A percentile compares a stretch with the other conserved stretches of the same genome.
Conservation (phyloP, 352 stramenopile genomes). For the Pythium aristosporum region DNA sequence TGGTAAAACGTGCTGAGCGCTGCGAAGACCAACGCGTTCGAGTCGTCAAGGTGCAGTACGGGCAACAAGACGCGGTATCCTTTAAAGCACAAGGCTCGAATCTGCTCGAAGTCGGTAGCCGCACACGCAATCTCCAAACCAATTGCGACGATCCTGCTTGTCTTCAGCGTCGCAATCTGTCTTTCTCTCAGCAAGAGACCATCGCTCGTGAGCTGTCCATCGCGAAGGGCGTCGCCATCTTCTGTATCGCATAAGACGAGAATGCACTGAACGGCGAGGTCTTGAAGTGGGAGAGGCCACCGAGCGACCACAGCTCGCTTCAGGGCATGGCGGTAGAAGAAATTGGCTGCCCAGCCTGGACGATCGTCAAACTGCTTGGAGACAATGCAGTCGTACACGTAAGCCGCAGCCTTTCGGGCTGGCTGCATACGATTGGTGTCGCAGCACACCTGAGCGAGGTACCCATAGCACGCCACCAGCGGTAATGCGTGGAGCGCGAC, state of each 20-base stretch:
- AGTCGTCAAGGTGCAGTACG: conserved; percentile 53
- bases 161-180: conserved; percentile 50
- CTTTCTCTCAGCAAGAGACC: conserved; percentile 23
- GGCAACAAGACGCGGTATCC: conserved; percentile 66
- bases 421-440: conserved; percentile 29
- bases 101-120: conserved; percentile 47
- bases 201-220: conserved; percentile 36
- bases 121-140: conserved; percentile 61
- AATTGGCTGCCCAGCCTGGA: conserved; percentile 50
- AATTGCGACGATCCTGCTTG: conserved; percentile 48
- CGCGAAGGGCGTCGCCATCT: conserved; percentile 37
- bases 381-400: conserved; percentile 50
- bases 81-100: conserved; percentile 59
- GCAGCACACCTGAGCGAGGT: conserved; percentile 58
- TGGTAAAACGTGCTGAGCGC: conserved; percentile 58
- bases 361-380: conserved; percentile 32
- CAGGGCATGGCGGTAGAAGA: conserved; percentile 65
- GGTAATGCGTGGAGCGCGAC: conserved; percentile 68
- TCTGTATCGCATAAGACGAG: conserved; percentile 57
- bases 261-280: conserved; percentile 49
- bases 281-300: conserved; percentile 53
- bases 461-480: conserved; percentile 64
- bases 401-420: conserved; percentile 39
- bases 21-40: conserved; percentile 43
- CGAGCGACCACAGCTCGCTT: conserved; percentile 40